These are phyloP conservation scores for sunflower (Helianthus annuus) DNA, from an alignment of 129 eudicot genomes.

Conservation along the genomic window HanXRQr2.0-SUNRISE NC_035446.2:54217519-54218018, in stretches of 20 bases:
- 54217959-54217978: slow-evolving; percentile 68
- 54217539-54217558: neutral
- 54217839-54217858: slow-evolving; percentile 7
- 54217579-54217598: neutral
- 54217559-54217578: neutral
- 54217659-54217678: too few species aligned
- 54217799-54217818: neutral
- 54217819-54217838: neutral
- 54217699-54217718: too few species aligned
- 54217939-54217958: slow-evolving; percentile 44
- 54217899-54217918: slow-evolving; percentile 47
- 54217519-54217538: neutral
- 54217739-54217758: neutral
- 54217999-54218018: slow-evolving; percentile 63
- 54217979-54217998: slow-evolving; percentile 60
- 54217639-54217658: neutral
- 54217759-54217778: neutral
- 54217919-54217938: slow-evolving; percentile 48
- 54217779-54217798: neutral
- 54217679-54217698: too few species aligned
- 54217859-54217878: neutral
- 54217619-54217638: neutral
- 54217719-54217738: neutral
- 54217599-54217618: too few species aligned
- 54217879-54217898: slow-evolving; percentile 57